Conservation (phyloP, 1,284 basidiomycete genomes). For the Heliocybe sulcata region DNA sequence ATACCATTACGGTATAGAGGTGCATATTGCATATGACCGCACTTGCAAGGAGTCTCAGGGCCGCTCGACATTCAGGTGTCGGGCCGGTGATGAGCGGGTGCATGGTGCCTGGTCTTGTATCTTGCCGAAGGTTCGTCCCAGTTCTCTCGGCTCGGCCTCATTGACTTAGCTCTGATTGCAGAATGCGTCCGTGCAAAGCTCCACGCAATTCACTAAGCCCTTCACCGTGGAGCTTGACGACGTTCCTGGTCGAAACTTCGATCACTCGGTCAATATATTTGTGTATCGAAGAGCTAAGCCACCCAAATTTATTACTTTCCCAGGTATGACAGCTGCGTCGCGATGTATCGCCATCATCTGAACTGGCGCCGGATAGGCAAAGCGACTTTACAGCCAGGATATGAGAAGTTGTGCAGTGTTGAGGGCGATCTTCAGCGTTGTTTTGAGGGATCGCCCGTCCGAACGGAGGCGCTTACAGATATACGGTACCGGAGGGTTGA, state of each 20-base stretch:
- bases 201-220: constrained; percentile 2
- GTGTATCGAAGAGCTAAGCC: constrained; percentile 7
- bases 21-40: not conserved
- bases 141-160: not conserved
- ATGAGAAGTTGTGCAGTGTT: constrained; percentile 6
- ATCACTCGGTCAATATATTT: not conserved
- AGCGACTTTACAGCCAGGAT: constrained; percentile 2
- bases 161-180: not conserved
- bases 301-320: constrained; percentile 4
- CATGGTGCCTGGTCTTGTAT: constrained; percentile 4
- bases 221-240: not conserved
- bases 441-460: not conserved
- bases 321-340: not conserved
- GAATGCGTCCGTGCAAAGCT: not conserved
- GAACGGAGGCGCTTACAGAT: not conserved
- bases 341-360: not conserved
- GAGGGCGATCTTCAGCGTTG: not conserved
- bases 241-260: not conserved
- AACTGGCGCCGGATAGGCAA: not conserved
- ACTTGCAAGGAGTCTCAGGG: not conserved
- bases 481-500: constrained; percentile 1
- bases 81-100: not conserved
- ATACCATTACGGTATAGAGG: constrained; percentile 4
- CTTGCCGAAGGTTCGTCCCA: constrained; percentile 3
- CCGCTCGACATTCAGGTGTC: not conserved